Base-by-base conservation (phyloP, 1,284 basidiomycete genomes). In the Prillingera fragicola region DNA sequence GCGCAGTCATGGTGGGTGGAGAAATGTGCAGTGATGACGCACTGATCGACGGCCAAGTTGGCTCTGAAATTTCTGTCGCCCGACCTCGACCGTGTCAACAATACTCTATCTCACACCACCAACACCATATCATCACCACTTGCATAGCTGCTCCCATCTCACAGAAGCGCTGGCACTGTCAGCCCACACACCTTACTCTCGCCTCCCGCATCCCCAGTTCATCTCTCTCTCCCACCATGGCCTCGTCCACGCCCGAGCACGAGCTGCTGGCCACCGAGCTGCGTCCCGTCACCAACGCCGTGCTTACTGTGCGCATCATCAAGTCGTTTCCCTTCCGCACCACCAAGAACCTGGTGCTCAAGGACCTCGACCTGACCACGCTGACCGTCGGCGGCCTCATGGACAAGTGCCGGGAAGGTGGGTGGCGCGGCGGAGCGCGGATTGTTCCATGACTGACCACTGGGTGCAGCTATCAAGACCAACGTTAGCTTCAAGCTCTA, bases 281-380 rank as follows among this genome's bases (percentile, higher is more conserved):
- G 2, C 50, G 56, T 19, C 66, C 66, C 2, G 31, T 56, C 9
- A 59, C 61, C 3, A 41, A 51, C 35, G 67, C 70, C 5, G 67
- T 65, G 3, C 43, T 72, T n/a, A 72, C 70, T 0, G 50, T 97
- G 33, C 82, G 94, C 25, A 79, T 97, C 54, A 89, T 98, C 75
- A 98, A 98, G 68, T 90, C 85, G 31, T 95, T 98, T 67, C 83
- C 84, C 62, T 97, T 81, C 67, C 81, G 94, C 41, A 92, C 90
- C 27, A 85, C 90, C 72, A 87, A 86, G 64, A 84, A 81, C 60
- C 78, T 96, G 52, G 83, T 98, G 26, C 76, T 97, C 36, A 83
- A 83, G 56, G 75, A 84, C 54, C 65, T 95, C 56, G 83, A 98
- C 66, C 79, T 95, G 45, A 82, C 84, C 54, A 75, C 74, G 1